These are phyloP conservation scores for Terana coerulea DNA, from an alignment of 768 basidiomycete species.

Conservation along the genomic window DNA sequence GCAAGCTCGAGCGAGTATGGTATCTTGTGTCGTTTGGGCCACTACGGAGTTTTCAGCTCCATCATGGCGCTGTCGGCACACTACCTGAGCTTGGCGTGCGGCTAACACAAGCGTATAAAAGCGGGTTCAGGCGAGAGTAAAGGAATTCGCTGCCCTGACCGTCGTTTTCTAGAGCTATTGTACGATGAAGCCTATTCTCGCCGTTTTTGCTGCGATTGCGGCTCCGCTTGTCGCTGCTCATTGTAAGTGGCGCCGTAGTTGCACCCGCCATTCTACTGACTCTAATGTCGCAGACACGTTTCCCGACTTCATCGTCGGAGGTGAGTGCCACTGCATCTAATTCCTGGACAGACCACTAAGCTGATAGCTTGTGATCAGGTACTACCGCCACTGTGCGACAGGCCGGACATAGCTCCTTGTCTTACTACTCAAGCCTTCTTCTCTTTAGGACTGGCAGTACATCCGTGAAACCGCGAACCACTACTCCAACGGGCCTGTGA, in stretches of 20 bases:
- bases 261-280: background rate
- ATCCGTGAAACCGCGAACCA: conserved; percentile 31
- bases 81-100: too few species aligned
- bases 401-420: too few species aligned
- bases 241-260: conserved; percentile 11
- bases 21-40: too few species aligned
- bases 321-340: conserved; percentile 3
- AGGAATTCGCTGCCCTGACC: too few species aligned
- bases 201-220: conserved; percentile 16
- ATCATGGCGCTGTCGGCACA: too few species aligned
- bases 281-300: conserved; percentile 24
- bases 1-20: too few species aligned
- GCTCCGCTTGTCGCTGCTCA: conserved; percentile 20
- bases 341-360: background rate
- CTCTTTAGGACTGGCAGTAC: conserved; percentile 26
- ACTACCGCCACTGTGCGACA: conserved; percentile 1
- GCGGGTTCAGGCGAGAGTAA: too few species aligned
- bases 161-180: background rate
- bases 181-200: conserved; percentile 20
- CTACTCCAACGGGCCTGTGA: conserved; percentile 28
- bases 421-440: background rate
- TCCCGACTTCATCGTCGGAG: conserved; percentile 27
- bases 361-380: background rate
- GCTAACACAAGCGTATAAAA: too few species aligned
- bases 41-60: too few species aligned